These are phyloP conservation scores for Podospora tetraspora DNA, from an alignment of 495 filamentous ascomycete species.

Conservation along the genomic window DNA sequence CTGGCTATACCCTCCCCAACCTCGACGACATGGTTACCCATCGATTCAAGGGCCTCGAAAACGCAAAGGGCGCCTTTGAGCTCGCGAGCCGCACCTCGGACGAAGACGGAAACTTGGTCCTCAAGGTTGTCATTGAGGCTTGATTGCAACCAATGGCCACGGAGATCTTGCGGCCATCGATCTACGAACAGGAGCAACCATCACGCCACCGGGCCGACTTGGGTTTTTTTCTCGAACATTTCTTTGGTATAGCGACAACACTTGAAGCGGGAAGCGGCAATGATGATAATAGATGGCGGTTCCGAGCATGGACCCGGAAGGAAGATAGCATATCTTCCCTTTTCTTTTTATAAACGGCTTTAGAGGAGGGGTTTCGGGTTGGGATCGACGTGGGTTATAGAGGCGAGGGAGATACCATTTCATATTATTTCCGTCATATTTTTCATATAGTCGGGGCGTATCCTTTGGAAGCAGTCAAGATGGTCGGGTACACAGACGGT, in stretches of 20 bases:
- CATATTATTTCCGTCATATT: background rate
- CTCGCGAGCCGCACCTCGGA: slow-evolving; percentile 79
- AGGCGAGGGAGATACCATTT: background rate
- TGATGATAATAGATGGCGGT: background rate
- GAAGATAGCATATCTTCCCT: background rate
- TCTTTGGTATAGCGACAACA: background rate
- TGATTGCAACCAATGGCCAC: too few species aligned
- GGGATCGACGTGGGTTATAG: background rate
- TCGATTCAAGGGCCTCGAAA: slow-evolving; percentile 60
- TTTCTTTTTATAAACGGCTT: background rate
- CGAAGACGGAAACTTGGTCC: slow-evolving; percentile 66
- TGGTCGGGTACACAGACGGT: background rate
- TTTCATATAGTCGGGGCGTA: background rate
- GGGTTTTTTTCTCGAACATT: background rate
- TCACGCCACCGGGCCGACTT: background rate
- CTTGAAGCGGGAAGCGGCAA: background rate
- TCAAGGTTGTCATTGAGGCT: slow-evolving; percentile 78
- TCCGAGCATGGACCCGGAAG: background rate
- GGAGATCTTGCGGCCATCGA: too few species aligned
- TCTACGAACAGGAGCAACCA: too few species aligned
- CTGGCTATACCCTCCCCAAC: slow-evolving; percentile 53
- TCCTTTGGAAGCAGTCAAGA: background rate
- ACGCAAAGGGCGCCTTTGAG: slow-evolving; percentile 64
- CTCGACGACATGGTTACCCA: slow-evolving; percentile 73
- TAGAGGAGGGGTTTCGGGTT: background rate